A percentile compares a stretch with the other conserved stretches of the same genome.
Conservation (phyloP, 148 eudicot genomes). For the Chenopodium quinoa region DNA sequence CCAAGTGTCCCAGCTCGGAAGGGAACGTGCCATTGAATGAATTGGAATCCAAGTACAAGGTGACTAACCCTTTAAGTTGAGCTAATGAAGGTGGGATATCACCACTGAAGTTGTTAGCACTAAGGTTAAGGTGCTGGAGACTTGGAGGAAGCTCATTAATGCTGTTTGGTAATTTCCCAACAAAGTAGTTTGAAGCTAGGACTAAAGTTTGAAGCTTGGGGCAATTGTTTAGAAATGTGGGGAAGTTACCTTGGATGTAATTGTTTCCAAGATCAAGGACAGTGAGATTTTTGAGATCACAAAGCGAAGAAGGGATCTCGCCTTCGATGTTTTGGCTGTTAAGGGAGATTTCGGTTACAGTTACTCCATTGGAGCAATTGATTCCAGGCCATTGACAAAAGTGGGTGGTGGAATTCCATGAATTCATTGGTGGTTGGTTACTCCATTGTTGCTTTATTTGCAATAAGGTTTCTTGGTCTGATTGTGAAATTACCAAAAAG, state of each 20-base stretch:
- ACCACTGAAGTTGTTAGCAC: constrained; percentile 61
- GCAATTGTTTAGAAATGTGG: constrained; percentile 47
- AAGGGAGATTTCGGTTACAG: background rate
- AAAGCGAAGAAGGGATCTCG: background rate
- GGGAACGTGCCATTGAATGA: constrained; percentile 59
- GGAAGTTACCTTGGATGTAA: constrained; percentile 44
- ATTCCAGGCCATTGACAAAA: background rate
- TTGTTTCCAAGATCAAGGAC: background rate
- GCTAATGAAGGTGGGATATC: constrained; percentile 61
- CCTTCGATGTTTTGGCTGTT: background rate
- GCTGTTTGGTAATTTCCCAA: constrained; percentile 58
- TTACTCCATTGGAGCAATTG: background rate
- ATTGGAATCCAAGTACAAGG: constrained; percentile 36
- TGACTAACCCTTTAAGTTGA: constrained; percentile 32
- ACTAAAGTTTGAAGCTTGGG: constrained; percentile 40
- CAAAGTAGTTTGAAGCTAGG: constrained; percentile 50
- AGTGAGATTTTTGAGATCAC: background rate
- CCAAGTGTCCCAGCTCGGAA: constrained; percentile 49
- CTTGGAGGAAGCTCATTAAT: constrained; percentile 38
- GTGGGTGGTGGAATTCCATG: background rate
- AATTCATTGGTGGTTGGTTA: no score
- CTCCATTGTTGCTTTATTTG: background rate
- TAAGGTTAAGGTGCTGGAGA: constrained; percentile 45
- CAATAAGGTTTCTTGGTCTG: background rate
- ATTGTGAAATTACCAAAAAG: background rate